Evolutionary conservation across 1,284 basidiomycete species (phyloP).

Genomic region (Hemileia vastatrix): DNA sequence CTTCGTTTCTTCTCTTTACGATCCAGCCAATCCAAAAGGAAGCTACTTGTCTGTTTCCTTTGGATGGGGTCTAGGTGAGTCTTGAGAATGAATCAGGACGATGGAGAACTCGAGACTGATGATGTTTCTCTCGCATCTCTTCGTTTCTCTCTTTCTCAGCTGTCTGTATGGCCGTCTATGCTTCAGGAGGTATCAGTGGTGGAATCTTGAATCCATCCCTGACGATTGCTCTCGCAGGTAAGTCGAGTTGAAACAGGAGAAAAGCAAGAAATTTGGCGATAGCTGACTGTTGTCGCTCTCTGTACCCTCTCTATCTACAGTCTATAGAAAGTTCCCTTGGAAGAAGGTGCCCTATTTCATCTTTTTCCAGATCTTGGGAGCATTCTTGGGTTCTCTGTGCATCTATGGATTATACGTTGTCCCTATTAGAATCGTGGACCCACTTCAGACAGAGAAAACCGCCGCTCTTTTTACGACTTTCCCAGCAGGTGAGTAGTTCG

Average conservation of each 20-base stretch:
- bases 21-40: constrained; percentile 27
- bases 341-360: too few species aligned
- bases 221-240: not conserved
- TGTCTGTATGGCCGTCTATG: not conserved
- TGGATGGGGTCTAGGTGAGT: constrained; percentile 18
- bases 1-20: too few species aligned
- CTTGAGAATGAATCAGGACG: not conserved
- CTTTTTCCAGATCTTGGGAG: too few species aligned
- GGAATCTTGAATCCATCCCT: not conserved
- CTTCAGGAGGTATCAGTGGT: not conserved
- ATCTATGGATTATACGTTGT: too few species aligned
- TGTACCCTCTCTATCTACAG: too few species aligned
- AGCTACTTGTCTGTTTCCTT: constrained; percentile 23
- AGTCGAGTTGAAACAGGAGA: not conserved
- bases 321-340: too few species aligned
- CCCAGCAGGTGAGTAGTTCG: too few species aligned
- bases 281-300: too few species aligned
- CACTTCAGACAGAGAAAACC: too few species aligned
- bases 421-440: too few species aligned
- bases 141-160: not conserved
- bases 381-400: too few species aligned
- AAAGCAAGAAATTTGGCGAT: not conserved
- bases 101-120: not conserved
- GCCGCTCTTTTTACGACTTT: too few species aligned
- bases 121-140: not conserved